A percentile compares a stretch with the other conserved stretches of the same genome.
Conservation (phyloP, 768 basidiomycete species). For the Leccinellum rugosiceps region DNA sequence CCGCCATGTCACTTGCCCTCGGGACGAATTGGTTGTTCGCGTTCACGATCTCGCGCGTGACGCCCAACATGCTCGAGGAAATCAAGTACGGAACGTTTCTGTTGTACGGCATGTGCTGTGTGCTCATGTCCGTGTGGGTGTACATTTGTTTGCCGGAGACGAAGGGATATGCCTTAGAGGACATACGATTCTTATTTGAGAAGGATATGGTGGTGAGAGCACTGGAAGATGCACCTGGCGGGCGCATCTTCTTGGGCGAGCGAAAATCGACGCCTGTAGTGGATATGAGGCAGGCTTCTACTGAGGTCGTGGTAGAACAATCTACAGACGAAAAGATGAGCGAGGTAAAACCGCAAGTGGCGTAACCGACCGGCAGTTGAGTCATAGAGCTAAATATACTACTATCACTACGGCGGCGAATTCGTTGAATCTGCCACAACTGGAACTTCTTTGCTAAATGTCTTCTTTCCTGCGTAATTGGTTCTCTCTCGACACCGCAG, state of each 20-base stretch:
- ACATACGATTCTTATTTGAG: slow-evolving; percentile 38
- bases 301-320: neutral
- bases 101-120: slow-evolving; percentile 30
- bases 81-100: slow-evolving; percentile 34
- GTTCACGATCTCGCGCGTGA: slow-evolving; percentile 36
- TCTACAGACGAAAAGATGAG: neutral
- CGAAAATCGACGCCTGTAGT: neutral
- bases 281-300: slow-evolving; percentile 17
- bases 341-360: too few species aligned
- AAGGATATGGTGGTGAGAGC: slow-evolving; percentile 31
- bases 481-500: slow-evolving; percentile 39
- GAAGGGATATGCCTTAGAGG: slow-evolving; percentile 37
- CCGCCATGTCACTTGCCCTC: slow-evolving; percentile 33
- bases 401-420: too few species aligned
- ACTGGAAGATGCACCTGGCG: slow-evolving; percentile 35
- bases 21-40: slow-evolving; percentile 36
- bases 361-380: too few species aligned
- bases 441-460: neutral
- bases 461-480: slow-evolving; percentile 58
- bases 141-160: slow-evolving; percentile 42
- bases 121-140: slow-evolving; percentile 34
- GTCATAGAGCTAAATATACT: too few species aligned
- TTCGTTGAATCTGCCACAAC: too few species aligned
- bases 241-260: slow-evolving; percentile 26
- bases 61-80: slow-evolving; percentile 35